Conservation (phyloP, 768 basidiomycete genomes). For the Tylopilus sp. region DNA sequence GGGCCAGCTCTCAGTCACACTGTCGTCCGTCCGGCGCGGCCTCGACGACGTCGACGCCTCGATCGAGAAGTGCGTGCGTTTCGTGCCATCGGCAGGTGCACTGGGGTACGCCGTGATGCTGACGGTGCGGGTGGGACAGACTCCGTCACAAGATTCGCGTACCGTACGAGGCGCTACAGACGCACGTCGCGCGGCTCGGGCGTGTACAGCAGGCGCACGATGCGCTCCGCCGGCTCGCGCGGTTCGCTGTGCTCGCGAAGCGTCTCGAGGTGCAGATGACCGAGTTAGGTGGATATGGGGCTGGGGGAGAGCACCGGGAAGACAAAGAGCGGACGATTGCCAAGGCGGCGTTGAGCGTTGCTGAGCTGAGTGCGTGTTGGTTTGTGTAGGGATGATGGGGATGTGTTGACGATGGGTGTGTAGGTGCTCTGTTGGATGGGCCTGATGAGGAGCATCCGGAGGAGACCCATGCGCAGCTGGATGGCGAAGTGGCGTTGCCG, state of each 20-base stretch:
- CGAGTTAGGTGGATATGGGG: constrained; percentile 42
- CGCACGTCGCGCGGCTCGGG: constrained; percentile 68
- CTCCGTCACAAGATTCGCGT: constrained; percentile 81
- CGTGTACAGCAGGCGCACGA: constrained; percentile 83
- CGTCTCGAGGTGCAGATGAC: constrained; percentile 84
- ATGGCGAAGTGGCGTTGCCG: constrained; percentile 12
- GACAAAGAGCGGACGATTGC: constrained; percentile 86
- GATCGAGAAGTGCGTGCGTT: constrained; percentile 62
- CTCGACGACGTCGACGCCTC: constrained; percentile 72
- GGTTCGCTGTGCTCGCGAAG: constrained; percentile 81
- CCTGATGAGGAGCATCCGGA: constrained; percentile 20
- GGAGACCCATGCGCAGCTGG: not conserved
- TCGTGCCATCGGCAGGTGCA: no score
- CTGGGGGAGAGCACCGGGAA: constrained; percentile 52
- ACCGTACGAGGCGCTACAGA: constrained; percentile 74
- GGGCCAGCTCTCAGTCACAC: constrained; percentile 63
- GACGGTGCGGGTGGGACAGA: constrained; percentile 25
- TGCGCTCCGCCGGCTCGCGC: constrained; percentile 74
- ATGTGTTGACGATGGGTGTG: constrained; percentile 7
- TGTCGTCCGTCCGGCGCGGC: constrained; percentile 63
- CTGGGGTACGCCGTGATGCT: no score
- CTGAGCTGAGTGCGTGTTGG: constrained; percentile 73
- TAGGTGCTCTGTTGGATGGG: constrained; percentile 53
- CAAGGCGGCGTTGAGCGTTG: constrained; percentile 92
- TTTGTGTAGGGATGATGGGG: not conserved